Percentiles rank a stretch among this genome's conserved stretches.
Evolutionary conservation across 208 protist species (phyloP).

Genomic region (Trypanosoma lewisi): DNA sequence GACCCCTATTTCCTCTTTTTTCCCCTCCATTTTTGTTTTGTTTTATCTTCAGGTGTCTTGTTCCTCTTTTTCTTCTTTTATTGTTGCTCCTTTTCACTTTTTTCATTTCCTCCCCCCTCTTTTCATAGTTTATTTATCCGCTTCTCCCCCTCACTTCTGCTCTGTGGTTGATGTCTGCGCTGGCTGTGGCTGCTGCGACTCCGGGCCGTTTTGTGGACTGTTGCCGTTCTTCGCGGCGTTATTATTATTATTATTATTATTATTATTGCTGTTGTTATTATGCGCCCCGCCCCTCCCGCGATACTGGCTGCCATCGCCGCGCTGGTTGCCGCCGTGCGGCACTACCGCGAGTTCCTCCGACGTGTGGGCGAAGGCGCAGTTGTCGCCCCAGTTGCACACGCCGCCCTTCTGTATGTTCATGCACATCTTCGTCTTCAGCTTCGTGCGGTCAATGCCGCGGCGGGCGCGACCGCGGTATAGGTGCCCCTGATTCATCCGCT

Average conservation of each 20-base stretch:
- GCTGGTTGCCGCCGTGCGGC: conserved; percentile 23
- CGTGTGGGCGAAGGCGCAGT: conserved; percentile 87
- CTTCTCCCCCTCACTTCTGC: not conserved
- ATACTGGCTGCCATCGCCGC: conserved; percentile 15
- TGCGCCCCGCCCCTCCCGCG: not conserved
- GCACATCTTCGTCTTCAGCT: conserved; percentile 92
- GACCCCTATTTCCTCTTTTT: no score
- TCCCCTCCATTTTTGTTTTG: not conserved
- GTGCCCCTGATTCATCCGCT: conserved; percentile 32
- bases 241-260: conserved; percentile 12
- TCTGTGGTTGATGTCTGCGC: conserved; percentile 5
- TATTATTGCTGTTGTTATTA: conserved; percentile 11
- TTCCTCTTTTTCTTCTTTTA: conserved; percentile 3
- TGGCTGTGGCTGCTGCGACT: not conserved
- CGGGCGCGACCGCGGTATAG: conserved; percentile 46
- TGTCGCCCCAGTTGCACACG: conserved; percentile 77
- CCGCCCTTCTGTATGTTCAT: conserved; percentile 90
- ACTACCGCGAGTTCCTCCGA: conserved; percentile 63
- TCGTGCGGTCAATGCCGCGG: conserved; percentile 77
- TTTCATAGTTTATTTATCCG: conserved; percentile 7
- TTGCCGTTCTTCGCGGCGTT: conserved; percentile 7
- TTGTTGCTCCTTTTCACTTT: not conserved
- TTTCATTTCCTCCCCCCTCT: not conserved
- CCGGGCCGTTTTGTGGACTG: not conserved
- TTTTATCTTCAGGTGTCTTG: no score